phyloP scores from a whole-genome alignment of 2,329 filamentous ascomycete species.

The Xylariaceae sp. region DNA sequence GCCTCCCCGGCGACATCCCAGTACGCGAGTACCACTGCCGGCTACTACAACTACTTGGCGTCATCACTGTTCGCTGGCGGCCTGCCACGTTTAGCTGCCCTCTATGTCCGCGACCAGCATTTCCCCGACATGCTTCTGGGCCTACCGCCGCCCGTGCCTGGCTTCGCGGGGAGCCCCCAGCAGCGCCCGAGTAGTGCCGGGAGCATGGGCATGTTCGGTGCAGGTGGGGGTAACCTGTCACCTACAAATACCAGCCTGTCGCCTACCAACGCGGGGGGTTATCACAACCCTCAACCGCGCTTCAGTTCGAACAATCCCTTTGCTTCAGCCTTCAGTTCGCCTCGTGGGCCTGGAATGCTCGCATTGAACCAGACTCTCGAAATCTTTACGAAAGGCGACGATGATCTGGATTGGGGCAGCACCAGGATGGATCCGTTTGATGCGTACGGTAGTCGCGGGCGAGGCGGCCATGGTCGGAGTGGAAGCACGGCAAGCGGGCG shows the following conservation, averaged over 20 bases:
- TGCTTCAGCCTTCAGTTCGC: conserved; percentile 37
- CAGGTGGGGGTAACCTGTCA: conserved; percentile 26
- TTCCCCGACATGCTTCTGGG: conserved; percentile 78
- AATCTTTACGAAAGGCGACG: conserved; percentile 59
- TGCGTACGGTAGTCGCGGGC: conserved; percentile 15
- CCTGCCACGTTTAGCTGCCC: conserved; percentile 68
- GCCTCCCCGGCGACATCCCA: conserved; percentile 55
- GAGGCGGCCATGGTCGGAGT: conserved; percentile 28
- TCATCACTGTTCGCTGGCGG: conserved; percentile 75
- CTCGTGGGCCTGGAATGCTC: conserved; percentile 29
- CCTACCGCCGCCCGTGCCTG: conserved; percentile 61
- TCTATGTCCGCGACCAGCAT: conserved; percentile 82
- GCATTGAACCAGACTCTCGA: conserved; percentile 53
- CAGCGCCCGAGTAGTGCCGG: conserved; percentile 37
- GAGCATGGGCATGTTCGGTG: conserved; percentile 28
- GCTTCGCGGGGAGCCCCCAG: conserved; percentile 38
- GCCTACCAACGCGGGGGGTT: conserved; percentile 20
- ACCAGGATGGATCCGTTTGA: conserved; percentile 44
- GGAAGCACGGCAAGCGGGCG: conserved; percentile 34
- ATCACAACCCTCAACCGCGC: conserved; percentile 34
- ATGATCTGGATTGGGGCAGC: conserved; percentile 59
- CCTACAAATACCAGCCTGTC: conserved; percentile 25
- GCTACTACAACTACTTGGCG: conserved; percentile 83
- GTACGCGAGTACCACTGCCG: conserved; percentile 52
- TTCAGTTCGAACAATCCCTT: conserved; percentile 63